These are phyloP conservation scores for Alloascoidea africana DNA, from an alignment of 805 yeast species.

Conservation along the genomic window DNA sequence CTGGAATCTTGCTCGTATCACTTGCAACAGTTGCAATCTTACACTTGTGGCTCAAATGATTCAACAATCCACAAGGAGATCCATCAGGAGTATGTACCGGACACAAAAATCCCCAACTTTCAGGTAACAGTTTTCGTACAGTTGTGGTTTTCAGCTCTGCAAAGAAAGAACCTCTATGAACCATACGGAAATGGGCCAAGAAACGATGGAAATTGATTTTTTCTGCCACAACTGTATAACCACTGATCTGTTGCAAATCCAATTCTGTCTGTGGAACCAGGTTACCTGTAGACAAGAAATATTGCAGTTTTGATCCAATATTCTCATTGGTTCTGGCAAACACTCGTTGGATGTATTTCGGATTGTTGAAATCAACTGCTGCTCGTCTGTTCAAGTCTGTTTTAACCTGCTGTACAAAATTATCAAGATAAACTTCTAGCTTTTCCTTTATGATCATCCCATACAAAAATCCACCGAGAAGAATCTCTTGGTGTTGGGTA, in stretches of 20 bases:
- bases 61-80: conserved; percentile 94
- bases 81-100: conserved; percentile 99
- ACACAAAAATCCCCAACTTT: conserved; percentile 97
- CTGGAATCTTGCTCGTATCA: conserved; percentile 62
- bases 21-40: conserved; percentile 61
- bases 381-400: conserved; percentile 66
- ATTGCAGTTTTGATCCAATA: conserved; percentile 87
- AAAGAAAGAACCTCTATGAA: conserved; percentile 97
- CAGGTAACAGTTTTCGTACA: conserved; percentile 90
- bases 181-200: conserved; percentile 98
- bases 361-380: conserved; percentile 71
- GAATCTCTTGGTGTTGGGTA: conserved; percentile 93
- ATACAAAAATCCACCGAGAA: conserved; percentile 89
- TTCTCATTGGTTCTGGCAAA: conserved; percentile 76
- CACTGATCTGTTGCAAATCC: conserved; percentile 95
- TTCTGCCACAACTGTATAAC: conserved; percentile 97
- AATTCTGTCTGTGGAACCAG: conserved; percentile 93
- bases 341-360: conserved; percentile 70
- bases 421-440: conserved; percentile 79
- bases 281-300: conserved; percentile 93
- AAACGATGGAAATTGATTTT: conserved; percentile 95
- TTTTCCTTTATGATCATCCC: conserved; percentile 96
- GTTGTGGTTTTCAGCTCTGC: conserved; percentile 96
- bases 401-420: conserved; percentile 57
- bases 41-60: conserved; percentile 95